phyloP scores from a whole-genome alignment of 1,139 yeast species.

The Cylindricascospora bacillispora region DNA sequence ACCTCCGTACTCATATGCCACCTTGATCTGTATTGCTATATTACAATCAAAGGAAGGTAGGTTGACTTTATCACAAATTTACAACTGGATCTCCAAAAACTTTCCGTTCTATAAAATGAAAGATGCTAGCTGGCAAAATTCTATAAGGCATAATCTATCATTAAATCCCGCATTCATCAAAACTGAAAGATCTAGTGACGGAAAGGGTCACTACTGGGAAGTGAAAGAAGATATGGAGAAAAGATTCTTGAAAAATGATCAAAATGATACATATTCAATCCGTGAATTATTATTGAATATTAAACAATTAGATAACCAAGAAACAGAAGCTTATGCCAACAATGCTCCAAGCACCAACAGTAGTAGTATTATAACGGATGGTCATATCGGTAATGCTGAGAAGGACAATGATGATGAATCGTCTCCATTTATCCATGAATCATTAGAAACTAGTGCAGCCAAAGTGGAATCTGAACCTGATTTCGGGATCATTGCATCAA shows the following conservation, averaged over 20 bases:
- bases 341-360: too few relatives aligned
- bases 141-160: conserved; percentile 76
- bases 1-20: conserved; percentile 93
- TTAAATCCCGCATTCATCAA: conserved; percentile 80
- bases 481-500: not conserved
- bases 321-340: too few relatives aligned
- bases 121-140: conserved; percentile 92
- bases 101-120: conserved; percentile 73
- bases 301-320: not conserved
- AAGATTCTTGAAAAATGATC: conserved; percentile 52
- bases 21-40: conserved; percentile 88
- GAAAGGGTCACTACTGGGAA: conserved; percentile 96
- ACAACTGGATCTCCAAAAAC: conserved; percentile 83
- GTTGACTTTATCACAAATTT: conserved; percentile 81
- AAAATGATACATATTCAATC: conserved; percentile 11
- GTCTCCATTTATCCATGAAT: too few relatives aligned
- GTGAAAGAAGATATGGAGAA: conserved; percentile 73
- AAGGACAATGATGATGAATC: too few relatives aligned
- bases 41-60: conserved; percentile 68
- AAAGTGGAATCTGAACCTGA: too few relatives aligned
- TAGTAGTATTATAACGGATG: too few relatives aligned
- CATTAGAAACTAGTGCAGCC: too few relatives aligned
- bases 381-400: too few relatives aligned
- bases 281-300: not conserved
- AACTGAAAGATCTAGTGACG: conserved; percentile 86